Evolutionary conservation across 2,329 filamentous ascomycete species (phyloP).

Genomic region (Penicillium freii): DNA sequence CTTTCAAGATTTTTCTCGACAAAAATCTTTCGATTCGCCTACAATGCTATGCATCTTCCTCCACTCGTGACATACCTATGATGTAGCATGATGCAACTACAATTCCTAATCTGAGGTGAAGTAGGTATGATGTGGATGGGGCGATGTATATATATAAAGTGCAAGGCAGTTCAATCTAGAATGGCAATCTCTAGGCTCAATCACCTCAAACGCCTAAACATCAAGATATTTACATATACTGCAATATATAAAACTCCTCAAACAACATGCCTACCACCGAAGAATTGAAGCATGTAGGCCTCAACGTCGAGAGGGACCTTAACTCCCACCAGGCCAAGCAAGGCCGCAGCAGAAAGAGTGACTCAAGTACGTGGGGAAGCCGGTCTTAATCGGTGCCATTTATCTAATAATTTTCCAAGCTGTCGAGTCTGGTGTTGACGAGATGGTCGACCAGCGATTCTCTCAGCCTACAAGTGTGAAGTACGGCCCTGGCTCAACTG

Average conservation of each 20-base stretch:
- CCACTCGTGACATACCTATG: slow-evolving; percentile 33
- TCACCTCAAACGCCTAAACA: not conserved
- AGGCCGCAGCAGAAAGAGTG: slow-evolving; percentile 39
- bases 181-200: not conserved
- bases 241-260: not conserved
- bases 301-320: slow-evolving; percentile 41
- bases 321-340: slow-evolving; percentile 43
- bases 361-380: slow-evolving; percentile 35
- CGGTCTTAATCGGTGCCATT: not conserved
- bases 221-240: not conserved
- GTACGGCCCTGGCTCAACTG: slow-evolving; percentile 36
- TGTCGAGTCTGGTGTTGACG: slow-evolving; percentile 44
- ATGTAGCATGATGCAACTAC: slow-evolving; percentile 36
- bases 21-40: not conserved
- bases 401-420: slow-evolving; percentile 23
- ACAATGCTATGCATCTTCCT: not conserved
- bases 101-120: not conserved
- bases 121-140: not conserved
- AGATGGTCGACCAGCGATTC: slow-evolving; percentile 41
- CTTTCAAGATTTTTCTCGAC: slow-evolving; percentile 1
- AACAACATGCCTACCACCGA: slow-evolving; percentile 26
- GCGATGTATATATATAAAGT: slow-evolving; percentile 11
- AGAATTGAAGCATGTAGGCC: slow-evolving; percentile 27
- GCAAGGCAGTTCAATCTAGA: not conserved
- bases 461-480: slow-evolving; percentile 34